Base-by-base conservation (phyloP, 2,329 filamentous ascomycete species). In the Aureobasidium sp. region DNA sequence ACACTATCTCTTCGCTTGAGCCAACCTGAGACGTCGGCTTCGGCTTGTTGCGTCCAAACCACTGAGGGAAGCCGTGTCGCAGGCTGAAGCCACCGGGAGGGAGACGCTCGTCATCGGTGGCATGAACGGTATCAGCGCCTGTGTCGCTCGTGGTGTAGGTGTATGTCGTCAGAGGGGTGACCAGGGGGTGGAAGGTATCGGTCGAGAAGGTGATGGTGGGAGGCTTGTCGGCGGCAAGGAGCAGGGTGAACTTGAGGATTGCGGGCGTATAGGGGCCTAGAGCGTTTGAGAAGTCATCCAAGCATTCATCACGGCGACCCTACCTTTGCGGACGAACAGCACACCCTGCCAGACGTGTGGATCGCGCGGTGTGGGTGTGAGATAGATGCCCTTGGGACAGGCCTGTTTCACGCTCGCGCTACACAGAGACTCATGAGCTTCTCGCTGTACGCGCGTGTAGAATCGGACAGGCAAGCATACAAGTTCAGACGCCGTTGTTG, bases 161-260 rank as follows among this genome's bases (percentile, higher is more conserved):
- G 76, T 96, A 95, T 3, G 91, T 96, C n/a, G 91, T 96, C 65
- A 95, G 81, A 41, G 94, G 92, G 8, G 92, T 91, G 67, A 97
- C 87, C 45, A 99, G 81, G 20, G 93, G 93, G 73, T 99, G 93
- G 74, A 97, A 99, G 67, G 97, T 88, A 72, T 97, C 93, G 68
- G 90, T 95, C 49, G 86, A 84, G 75, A 99, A 96, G 61, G 88
- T 93, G 67, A 99, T 85, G 20, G 92, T 80, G 11, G 94, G 94
- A 56, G 93, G 90, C 22, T 90, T 77, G 57, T 81, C 77, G 14
- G 93, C 88, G 39, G 92, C 90, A 70, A 97, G 97, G 27, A 87
- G 87, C 66, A 97, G 88, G 68, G 94, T 87, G 76, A 97, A 96
- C 69, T 92, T 89, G 65, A 97, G 83, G 68, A 97, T 84, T 51